Evolutionary conservation across 1,284 basidiomycete genomes (phyloP).

Genomic region (Cryptococcus sp.): DNA sequence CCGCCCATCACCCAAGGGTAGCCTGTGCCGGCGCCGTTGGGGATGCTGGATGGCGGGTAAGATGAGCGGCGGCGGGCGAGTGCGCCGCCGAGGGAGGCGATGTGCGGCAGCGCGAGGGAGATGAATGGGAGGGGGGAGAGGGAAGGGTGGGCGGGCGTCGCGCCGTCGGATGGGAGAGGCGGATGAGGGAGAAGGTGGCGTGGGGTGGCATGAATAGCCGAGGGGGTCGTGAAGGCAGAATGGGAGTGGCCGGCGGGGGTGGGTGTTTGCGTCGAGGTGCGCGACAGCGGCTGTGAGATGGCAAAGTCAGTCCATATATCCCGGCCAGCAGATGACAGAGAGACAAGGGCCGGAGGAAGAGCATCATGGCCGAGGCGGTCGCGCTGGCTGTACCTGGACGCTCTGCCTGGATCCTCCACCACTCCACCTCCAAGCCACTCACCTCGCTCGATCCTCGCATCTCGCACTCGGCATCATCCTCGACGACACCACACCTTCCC

Average conservation of each 20-base stretch:
- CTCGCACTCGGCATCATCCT: not conserved
- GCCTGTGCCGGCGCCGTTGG: conserved; percentile 17
- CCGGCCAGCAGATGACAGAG: not conserved
- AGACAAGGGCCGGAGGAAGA: too few relatives aligned
- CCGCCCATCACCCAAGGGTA: conserved; percentile 24
- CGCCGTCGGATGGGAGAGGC: not conserved
- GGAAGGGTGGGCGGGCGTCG: conserved; percentile 10
- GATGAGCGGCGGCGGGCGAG: conserved; percentile 30
- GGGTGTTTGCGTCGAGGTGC: not conserved
- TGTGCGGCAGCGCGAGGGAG: conserved; percentile 6
- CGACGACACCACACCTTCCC: not conserved
- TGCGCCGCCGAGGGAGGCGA: conserved; percentile 12
- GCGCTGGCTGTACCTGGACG: too few relatives aligned
- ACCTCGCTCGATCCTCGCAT: not conserved
- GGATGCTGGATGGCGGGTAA: conserved; percentile 28
- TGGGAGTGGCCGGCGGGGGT: not conserved
- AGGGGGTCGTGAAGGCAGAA: conserved; percentile 1
- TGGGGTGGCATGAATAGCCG: not conserved
- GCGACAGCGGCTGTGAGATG: too few relatives aligned
- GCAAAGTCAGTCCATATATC: not conserved
- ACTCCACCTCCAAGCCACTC: not conserved
- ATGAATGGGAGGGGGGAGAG: conserved; percentile 7
- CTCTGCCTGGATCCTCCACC: too few relatives aligned
- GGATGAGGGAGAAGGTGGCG: conserved; percentile 12
- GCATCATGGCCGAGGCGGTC: too few relatives aligned